phyloP scores from a whole-genome alignment of 192 early-diverging fungal genomes.

The Coemansia nantahalensis region DNA sequence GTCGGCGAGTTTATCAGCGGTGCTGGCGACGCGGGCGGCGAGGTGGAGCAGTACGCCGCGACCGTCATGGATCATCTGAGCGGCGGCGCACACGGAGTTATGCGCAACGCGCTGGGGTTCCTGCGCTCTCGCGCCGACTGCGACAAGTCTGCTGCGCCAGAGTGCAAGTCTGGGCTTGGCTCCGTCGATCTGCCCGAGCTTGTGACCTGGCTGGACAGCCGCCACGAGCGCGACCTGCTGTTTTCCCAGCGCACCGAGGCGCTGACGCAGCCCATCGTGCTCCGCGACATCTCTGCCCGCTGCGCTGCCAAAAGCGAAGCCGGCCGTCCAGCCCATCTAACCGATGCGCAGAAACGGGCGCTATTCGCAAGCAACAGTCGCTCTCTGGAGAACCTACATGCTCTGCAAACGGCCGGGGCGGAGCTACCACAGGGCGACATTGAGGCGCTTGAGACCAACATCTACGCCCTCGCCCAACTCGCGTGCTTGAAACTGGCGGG shows the following conservation, averaged over 20 bases:
- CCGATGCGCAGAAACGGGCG: constrained; percentile 4
- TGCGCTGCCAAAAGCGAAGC: constrained; percentile 7
- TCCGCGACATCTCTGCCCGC: constrained; percentile 29
- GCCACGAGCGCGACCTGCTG: constrained; percentile 25
- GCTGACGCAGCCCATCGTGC: constrained; percentile 14
- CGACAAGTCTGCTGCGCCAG: not conserved
- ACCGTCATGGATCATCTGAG: constrained; percentile 45
- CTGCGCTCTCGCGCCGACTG: not conserved
- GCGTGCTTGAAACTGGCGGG: constrained; percentile 27
- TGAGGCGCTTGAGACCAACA: constrained; percentile 3
- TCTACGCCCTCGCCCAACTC: constrained; percentile 23
- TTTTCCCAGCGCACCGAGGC: constrained; percentile 25
- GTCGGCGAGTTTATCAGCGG: constrained; percentile 47
- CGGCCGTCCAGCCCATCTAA: not conserved
- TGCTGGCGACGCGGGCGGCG: constrained; percentile 24
- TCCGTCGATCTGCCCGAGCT: constrained; percentile 14
- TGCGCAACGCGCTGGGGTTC: constrained; percentile 14
- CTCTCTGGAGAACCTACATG: constrained; percentile 11
- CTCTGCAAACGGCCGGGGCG: constrained; percentile 2
- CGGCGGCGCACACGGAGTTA: constrained; percentile 14
- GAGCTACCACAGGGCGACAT: constrained; percentile 3
- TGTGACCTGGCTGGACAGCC: constrained; percentile 30
- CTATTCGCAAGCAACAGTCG: constrained; percentile 10
- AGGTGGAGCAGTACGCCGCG: constrained; percentile 19
- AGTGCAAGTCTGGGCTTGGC: not conserved